Base-by-base conservation (phyloP, 768 basidiomycete genomes). In the Rhodotorula taiwanensis region DNA sequence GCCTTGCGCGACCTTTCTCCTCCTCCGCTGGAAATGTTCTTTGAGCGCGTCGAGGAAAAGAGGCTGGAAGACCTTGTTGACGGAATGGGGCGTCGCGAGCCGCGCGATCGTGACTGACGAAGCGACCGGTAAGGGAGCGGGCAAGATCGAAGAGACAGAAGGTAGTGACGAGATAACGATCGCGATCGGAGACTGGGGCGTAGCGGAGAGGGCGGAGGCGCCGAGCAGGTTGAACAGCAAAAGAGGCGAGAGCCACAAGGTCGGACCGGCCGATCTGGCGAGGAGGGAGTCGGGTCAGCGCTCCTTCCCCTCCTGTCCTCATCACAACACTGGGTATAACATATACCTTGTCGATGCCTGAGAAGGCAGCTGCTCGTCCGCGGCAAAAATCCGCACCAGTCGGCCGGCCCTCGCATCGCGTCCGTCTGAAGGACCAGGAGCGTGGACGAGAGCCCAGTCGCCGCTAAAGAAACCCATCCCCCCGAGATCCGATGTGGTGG, bases 1-100 rank as follows among this genome's bases (percentile, higher is more conserved):
- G 0, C 87, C 87, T 56, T 81, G 79, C 75, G 86, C 85, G 31
- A 90, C 79, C 10, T 90, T 75, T 27, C 73, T 79, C 58, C 76
- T 82, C 3, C 76, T 74, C 0, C 74, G 71, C 36, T 80, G 78
- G 71, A 94, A 89, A 73, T 86, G 83, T 10, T 70, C 55, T 61
- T 83, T 86, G 55, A 95, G 76, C 10, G 82, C 81, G 25, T 78
- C 77, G 28, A 89, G 72, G 71, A 86, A 84, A 10, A 82, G 71
- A 0, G 79, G 72, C 71, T 90, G 86, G 71, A 86, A 86, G 36
- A 76, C 73, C 47, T 83, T 82, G 73, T 83, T 82, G 18, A 80
- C 83, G 3, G 87, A 83, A 58, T 84, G 76, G 1, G 88, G 84
- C 0, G 89, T 88, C 1, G 87, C 83, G 11, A 95, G 79, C n/a